Percentiles rank a stretch among this genome's conserved stretches.
These are phyloP conservation scores for Pseudognaphalium luteoalbum DNA, from an alignment of 129 eudicot species.

Conservation along the genomic window DNA sequence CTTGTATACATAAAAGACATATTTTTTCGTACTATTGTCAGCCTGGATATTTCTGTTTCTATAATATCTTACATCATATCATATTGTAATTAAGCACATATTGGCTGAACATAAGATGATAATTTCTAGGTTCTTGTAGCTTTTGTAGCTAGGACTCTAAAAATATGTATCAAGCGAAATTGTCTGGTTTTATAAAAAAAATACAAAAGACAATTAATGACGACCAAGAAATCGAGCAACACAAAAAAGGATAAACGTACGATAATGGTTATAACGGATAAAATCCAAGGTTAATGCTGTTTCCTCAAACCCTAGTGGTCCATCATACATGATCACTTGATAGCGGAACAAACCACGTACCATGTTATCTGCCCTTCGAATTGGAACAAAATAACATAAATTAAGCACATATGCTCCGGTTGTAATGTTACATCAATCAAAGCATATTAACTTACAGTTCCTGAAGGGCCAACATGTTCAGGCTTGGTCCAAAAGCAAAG, in stretches of 20 bases:
- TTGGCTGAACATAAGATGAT: no score
- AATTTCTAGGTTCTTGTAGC: background rate
- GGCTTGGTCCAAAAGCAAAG: constrained; percentile 15
- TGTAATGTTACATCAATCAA: constrained; percentile 29
- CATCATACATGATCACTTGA: constrained; percentile 21
- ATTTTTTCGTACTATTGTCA: background rate
- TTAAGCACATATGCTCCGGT: constrained; percentile 31
- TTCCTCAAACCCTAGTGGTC: constrained; percentile 28
- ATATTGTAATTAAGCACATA: no score
- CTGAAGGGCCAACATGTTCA: constrained; percentile 25
- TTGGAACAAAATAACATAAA: constrained; percentile 20
- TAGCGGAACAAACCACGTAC: constrained; percentile 17
- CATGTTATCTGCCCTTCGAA: constrained; percentile 19
- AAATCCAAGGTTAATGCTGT: constrained; percentile 19
- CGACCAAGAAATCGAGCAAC: constrained; percentile 2
- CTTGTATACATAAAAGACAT: constrained; percentile 9
- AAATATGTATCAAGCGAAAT: background rate
- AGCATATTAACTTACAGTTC: constrained; percentile 4
- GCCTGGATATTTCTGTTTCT: no score
- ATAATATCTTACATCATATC: no score
- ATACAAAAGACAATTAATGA: background rate
- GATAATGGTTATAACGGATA: constrained; percentile 9
- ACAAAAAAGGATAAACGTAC: background rate
- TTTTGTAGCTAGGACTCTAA: background rate
- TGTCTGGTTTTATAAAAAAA: background rate